Percentiles rank a stretch among this genome's conserved stretches.
Conservation (phyloP, 2,329 filamentous ascomycete genomes). For the Raffaelea deltoideospora region DNA sequence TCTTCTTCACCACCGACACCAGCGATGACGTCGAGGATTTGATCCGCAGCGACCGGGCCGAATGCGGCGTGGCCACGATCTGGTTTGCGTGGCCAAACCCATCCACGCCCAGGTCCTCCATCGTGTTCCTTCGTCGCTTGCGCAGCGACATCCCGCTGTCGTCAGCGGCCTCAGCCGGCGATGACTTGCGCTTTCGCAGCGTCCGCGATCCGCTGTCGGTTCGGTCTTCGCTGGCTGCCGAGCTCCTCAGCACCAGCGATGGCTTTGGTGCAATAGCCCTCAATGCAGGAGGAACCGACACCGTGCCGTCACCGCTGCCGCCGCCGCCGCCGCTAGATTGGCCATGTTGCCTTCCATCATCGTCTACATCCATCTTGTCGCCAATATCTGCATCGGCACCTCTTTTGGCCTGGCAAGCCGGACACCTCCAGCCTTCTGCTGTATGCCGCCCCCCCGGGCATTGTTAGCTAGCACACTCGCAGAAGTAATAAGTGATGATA, state of each 20-base stretch:
- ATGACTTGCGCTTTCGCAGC: slow-evolving; percentile 72
- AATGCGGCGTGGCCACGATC: slow-evolving; percentile 21
- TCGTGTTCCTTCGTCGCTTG: slow-evolving; percentile 36
- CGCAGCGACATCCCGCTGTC: slow-evolving; percentile 35
- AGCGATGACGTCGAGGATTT: slow-evolving; percentile 24
- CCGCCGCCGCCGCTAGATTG: slow-evolving; percentile 11
- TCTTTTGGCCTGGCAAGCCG: slow-evolving; percentile 25
- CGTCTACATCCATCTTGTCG: slow-evolving; percentile 8
- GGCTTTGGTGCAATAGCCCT: slow-evolving; percentile 50
- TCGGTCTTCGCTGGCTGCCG: slow-evolving; percentile 47
- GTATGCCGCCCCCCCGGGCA: too few species aligned
- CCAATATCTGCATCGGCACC: slow-evolving; percentile 15
- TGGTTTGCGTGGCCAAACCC: slow-evolving; percentile 17
- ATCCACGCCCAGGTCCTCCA: slow-evolving; percentile 24
- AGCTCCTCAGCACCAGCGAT: slow-evolving; percentile 51
- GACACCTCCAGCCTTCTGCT: slow-evolving; percentile 33
- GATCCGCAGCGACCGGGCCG: slow-evolving; percentile 44
- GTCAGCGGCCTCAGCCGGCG: slow-evolving; percentile 49
- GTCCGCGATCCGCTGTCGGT: slow-evolving; percentile 60
- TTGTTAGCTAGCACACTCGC: not conserved
- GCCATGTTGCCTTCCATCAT: not conserved
- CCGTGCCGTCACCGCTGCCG: not conserved
- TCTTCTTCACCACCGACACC: slow-evolving; percentile 26
- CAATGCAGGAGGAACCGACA: slow-evolving; percentile 16
- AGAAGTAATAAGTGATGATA: too few species aligned